Evolutionary conservation across 2,329 filamentous ascomycete species (phyloP).

Genomic region (Botrytis elliptica): DNA sequence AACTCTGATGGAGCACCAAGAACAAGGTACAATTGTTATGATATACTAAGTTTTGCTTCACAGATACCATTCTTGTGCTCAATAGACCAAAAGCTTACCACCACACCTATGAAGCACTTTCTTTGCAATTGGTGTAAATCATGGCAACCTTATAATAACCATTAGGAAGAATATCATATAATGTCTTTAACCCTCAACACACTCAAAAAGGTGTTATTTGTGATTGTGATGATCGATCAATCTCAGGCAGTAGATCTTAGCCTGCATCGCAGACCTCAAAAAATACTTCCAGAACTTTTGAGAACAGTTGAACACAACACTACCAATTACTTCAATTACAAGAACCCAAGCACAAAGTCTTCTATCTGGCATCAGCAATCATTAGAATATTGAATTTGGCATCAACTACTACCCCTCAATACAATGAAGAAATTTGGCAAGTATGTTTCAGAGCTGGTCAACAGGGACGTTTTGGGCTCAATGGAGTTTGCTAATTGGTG

Average conservation of each 20-base stretch:
- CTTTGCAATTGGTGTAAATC: neutral
- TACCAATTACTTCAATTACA: neutral
- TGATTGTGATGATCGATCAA: neutral
- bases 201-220: neutral
- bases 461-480: too few species aligned
- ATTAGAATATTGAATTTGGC: too few species aligned
- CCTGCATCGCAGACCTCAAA: neutral
- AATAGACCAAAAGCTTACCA: neutral
- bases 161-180: neutral
- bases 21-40: neutral
- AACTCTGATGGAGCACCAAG: too few species aligned
- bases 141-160: neutral
- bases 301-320: neutral
- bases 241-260: neutral
- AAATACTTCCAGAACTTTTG: too few species aligned
- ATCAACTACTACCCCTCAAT: neutral
- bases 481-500: neutral
- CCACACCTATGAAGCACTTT: neutral
- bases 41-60: neutral
- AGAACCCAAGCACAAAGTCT: neutral
- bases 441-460: neutral
- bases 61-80: neutral
- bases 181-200: too few species aligned
- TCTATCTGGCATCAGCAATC: neutral
- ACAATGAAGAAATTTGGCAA: too few species aligned